Evolutionary conservation across 257 asterid genomes (phyloP), one percentile per base, ranked within the genome.

Genomic region (Catharanthus roseus): DNA sequence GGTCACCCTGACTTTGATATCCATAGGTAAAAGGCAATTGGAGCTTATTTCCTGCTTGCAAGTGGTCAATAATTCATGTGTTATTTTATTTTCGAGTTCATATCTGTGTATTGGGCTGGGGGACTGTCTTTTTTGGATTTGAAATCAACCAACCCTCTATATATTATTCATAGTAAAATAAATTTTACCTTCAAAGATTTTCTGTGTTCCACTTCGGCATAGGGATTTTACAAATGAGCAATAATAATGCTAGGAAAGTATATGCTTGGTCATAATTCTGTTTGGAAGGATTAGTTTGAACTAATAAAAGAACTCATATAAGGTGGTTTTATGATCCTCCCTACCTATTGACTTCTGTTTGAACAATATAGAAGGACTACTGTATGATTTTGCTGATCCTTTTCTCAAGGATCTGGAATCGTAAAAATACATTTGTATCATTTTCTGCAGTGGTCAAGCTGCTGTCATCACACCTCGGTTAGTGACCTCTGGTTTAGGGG

Each of bases 381-480:
- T 56, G 26, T 13, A 19, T 74, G 68, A 18, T 49, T 44, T 67
- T 61, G 16, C 69, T 34, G 7, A 10, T 74, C 44, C 54, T 67
- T 53, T 36, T 38, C 24, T 69, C 23, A 31, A 63, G 51, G 50
- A 53, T 75, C 41, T 31, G 24, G 47, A 58, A 61, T 51, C n/a
- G n/a, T 50, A 23, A 34, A 21, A 41, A 38, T 18, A 8, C 66
- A 49, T 41, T 42, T 60, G 45, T 26, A 42, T 42, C 24, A 8
- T 54, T 29, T 75, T 60, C 36, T 84, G 72, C 86, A 95, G 99
- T 76, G 99, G 99, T 77, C 99, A 95, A 83, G 99, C 99, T 81
- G 99, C 99, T 23, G 95, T 95, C 41, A 95, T 95, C 75, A 95
- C 99, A 77, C 99, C 99, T 72, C 96, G 96, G 38, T 96, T 76